These are phyloP conservation scores for Vicia villosa DNA, from an alignment of 306 rosid species.

Conservation along the genomic window DNA sequence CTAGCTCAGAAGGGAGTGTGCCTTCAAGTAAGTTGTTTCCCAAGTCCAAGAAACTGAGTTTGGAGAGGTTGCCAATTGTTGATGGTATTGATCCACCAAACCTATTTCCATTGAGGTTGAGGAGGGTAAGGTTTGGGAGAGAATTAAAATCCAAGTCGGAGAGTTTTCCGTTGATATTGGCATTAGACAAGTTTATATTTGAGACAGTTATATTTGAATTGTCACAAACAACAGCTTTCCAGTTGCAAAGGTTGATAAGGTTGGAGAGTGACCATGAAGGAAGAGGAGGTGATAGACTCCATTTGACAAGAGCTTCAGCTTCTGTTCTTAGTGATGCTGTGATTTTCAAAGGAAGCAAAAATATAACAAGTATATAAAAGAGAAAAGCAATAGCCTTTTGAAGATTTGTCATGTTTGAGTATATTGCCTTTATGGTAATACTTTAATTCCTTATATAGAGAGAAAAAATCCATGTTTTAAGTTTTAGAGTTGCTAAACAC, in stretches of 20 bases:
- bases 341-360: conserved; percentile 44
- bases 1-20: conserved; percentile 51
- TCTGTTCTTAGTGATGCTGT: conserved; percentile 56
- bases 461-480: too few species aligned
- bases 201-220: conserved; percentile 38
- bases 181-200: conserved; percentile 43
- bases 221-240: conserved; percentile 59
- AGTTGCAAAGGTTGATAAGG: conserved; percentile 53
- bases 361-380: conserved; percentile 37
- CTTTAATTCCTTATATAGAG: too few species aligned
- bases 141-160: conserved; percentile 43
- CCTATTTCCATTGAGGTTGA: conserved; percentile 54
- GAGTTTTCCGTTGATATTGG: conserved; percentile 44
- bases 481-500: too few species aligned
- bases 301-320: conserved; percentile 63
- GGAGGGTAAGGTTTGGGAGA: conserved; percentile 46
- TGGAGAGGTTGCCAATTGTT: conserved; percentile 56
- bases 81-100: conserved; percentile 56
- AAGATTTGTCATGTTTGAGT: neutral
- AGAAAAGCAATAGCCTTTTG: conserved; percentile 18
- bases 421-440: too few species aligned
- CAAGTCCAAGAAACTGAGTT: conserved; percentile 60
- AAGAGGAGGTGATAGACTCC: conserved; percentile 52
- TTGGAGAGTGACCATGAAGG: conserved; percentile 62
- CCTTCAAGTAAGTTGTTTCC: conserved; percentile 44